phyloP scores from a whole-genome alignment of 345 rosid species.

The Noccaea caerulescens region DNA sequence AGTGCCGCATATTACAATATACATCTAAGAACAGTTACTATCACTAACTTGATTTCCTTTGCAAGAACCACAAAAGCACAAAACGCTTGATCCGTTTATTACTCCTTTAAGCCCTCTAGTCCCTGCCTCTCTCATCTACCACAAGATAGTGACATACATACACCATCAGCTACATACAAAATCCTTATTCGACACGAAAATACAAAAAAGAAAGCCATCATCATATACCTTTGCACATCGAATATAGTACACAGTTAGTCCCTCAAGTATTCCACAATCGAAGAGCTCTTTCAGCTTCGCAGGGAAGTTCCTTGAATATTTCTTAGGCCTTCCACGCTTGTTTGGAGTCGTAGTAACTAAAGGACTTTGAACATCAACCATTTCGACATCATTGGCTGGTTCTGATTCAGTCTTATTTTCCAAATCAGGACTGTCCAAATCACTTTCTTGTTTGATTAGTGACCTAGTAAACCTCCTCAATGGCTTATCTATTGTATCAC shows the following conservation, averaged over 20 bases:
- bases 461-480: conserved; percentile 45
- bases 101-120: conserved; percentile 63
- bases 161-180: conserved; percentile 14
- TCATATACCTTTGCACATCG: conserved; percentile 66
- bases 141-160: conserved; percentile 13
- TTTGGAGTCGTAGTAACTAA: conserved; percentile 23
- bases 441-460: conserved; percentile 26
- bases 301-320: conserved; percentile 53
- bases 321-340: conserved; percentile 53
- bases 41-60: conserved; percentile 63
- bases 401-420: not conserved
- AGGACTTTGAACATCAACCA: conserved; percentile 28
- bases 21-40: conserved; percentile 9
- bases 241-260: conserved; percentile 61
- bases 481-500: conserved; percentile 19
- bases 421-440: conserved; percentile 19
- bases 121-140: conserved; percentile 54
- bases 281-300: conserved; percentile 69
- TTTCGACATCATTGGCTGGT: conserved; percentile 24
- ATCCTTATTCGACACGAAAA: not conserved
- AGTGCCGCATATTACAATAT: too few relatives aligned
- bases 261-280: conserved; percentile 80
- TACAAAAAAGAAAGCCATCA: not conserved
- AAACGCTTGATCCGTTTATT: conserved; percentile 62
- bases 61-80: conserved; percentile 76